phyloP scores from a whole-genome alignment of 345 rosid genomes.

The Nephelium lappaceum region DNA sequence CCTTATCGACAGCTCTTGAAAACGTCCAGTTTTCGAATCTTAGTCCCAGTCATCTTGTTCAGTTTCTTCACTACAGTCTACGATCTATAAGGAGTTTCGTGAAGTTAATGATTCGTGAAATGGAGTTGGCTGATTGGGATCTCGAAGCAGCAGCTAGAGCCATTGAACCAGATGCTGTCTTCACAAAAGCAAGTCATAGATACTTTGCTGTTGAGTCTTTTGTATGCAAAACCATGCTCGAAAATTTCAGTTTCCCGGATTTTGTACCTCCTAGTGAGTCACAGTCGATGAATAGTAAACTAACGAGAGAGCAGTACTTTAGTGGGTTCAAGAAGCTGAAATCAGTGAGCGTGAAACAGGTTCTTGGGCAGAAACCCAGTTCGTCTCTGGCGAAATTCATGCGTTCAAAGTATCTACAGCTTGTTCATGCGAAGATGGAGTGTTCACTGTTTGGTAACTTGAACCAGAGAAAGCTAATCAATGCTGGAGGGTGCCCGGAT shows the following conservation, averaged over 20 bases:
- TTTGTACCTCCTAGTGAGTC: conserved; percentile 34
- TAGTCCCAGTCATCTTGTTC: conserved; percentile 54
- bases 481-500: conserved; percentile 72
- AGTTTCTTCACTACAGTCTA: conserved; percentile 51
- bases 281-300: conserved; percentile 37
- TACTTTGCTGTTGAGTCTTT: conserved; percentile 75
- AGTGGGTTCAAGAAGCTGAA: conserved; percentile 50
- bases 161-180: conserved; percentile 48
- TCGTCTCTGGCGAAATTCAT: conserved; percentile 58
- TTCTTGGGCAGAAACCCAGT: conserved; percentile 52
- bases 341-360: conserved; percentile 45
- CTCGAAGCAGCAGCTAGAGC: conserved; percentile 69
- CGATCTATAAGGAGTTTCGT: conserved; percentile 70
- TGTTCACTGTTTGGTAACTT: conserved; percentile 85
- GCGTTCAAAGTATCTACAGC: conserved; percentile 61
- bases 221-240: conserved; percentile 65
- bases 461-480: conserved; percentile 80
- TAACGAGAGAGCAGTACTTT: conserved; percentile 8
- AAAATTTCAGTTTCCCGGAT: conserved; percentile 56
- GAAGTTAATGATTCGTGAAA: conserved; percentile 68
- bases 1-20: conserved; percentile 52
- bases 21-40: conserved; percentile 40
- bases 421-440: conserved; percentile 97
- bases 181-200: conserved; percentile 53
- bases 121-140: conserved; percentile 85